Percentiles rank a stretch among this genome's conserved stretches.
phyloP scores from a whole-genome alignment of 2,329 filamentous ascomycete genomes.

The Colletotrichum tropicale region DNA sequence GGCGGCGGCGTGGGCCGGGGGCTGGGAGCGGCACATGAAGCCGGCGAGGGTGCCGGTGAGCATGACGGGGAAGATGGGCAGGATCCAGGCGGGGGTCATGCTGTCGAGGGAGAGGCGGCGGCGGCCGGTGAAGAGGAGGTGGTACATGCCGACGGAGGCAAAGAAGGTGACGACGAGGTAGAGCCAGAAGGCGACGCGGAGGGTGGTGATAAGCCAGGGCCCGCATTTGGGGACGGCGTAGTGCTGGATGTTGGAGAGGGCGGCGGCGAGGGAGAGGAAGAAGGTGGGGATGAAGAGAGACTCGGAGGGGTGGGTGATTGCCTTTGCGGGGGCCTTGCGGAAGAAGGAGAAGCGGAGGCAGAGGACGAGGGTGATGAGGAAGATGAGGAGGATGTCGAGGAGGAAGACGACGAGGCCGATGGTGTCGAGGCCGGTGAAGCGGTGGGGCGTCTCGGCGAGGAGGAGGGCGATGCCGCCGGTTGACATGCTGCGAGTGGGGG shows the following conservation, averaged over 20 bases:
- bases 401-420: constrained; percentile 63
- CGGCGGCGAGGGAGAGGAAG: constrained; percentile 65
- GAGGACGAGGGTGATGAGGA: constrained; percentile 50
- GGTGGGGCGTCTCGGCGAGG: constrained; percentile 54
- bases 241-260: constrained; percentile 56
- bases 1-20: constrained; percentile 48
- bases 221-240: constrained; percentile 55
- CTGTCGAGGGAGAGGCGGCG: constrained; percentile 44
- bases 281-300: constrained; percentile 66
- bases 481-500: constrained; percentile 18
- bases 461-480: constrained; percentile 57
- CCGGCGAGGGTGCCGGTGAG: constrained; percentile 64
- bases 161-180: constrained; percentile 60
- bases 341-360: constrained; percentile 49
- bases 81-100: constrained; percentile 67
- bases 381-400: constrained; percentile 59
- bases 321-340: constrained; percentile 47
- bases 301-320: constrained; percentile 56
- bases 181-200: constrained; percentile 65
- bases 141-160: constrained; percentile 61
- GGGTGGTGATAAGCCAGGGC: constrained; percentile 53
- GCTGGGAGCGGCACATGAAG: constrained; percentile 53
- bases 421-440: constrained; percentile 55
- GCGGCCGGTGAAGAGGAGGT: constrained; percentile 58
- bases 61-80: constrained; percentile 69